Base-by-base conservation (phyloP, 2,329 filamentous ascomycete species). In the Rutstroemia sp. region DNA sequence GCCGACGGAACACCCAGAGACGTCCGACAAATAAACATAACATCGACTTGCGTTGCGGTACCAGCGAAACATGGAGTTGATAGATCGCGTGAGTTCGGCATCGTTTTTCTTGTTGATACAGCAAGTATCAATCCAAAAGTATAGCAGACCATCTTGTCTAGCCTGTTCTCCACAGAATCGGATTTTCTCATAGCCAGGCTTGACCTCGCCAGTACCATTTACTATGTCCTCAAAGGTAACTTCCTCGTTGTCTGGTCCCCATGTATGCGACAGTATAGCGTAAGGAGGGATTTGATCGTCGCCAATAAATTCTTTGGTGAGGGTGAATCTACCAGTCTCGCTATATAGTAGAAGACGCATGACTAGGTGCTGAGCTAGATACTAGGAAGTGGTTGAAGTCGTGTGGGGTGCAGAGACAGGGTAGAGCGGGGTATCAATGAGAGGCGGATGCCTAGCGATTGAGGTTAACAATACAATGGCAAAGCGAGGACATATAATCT, bases 201-300 rank as follows among this genome's bases (percentile, higher is more conserved):
- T 63, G 7, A 14, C 6, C 14, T 44, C 51, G 5, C 56, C 44
- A 5, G 51, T 54, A 12, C 52, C 39, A 4, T 61, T 19, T 12
- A 37, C 42, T 19, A 63, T 9, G 25, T 62, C 57, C 47, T 56
- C 41, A n/a, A 60, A 62, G 14, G 47, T 63, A 14, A 61, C 57
- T 39, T 63, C 60, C 10, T 58, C 58, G 23, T 8, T 37, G 46
- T 62, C 57, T 17, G 42, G 34, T 54, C 56, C 63, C 65, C 63
- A 67, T 48, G 49, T 67, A 45, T 67, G 61, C 10, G 62, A 65
- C 48, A 67, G 63, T 30, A 66, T 68, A 19, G 61, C 63, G 61
- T 67, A 67, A 6, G 51, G 9, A 41, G 65, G 63, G 46, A 59
- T 54, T 1, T 59, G 21, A 4, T 54, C 44, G 37, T 30, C 49